Evolutionary conservation across 371 early-diverging fungal species (phyloP).

Genomic region (Funneliformis caledonium): DNA sequence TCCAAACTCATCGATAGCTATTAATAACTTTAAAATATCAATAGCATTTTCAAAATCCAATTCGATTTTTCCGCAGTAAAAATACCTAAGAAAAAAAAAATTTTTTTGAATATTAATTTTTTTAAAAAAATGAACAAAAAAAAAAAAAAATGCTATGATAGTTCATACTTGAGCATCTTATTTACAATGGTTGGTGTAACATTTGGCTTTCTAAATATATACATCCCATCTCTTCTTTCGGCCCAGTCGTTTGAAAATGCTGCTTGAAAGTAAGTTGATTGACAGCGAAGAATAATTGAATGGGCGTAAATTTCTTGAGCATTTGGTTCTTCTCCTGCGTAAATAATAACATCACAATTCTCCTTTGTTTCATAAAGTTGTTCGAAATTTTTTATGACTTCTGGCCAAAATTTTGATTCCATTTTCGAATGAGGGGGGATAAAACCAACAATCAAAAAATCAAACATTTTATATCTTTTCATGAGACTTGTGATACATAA

Average conservation of each 20-base stretch:
- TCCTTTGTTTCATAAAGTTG: not conserved
- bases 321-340: conserved; percentile 1
- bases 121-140: too few relatives aligned
- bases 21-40: not conserved
- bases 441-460: not conserved
- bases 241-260: conserved; percentile 9
- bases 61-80: not conserved
- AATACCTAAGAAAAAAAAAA: not conserved
- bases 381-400: not conserved
- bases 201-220: not conserved
- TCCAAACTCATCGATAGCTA: not conserved
- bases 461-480: too few relatives aligned
- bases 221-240: not conserved
- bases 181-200: not conserved
- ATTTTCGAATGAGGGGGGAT: not conserved
- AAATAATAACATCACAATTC: conserved; percentile 31
- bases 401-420: not conserved
- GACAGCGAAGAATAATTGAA: not conserved
- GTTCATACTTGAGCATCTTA: not conserved
- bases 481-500: too few relatives aligned
- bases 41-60: not conserved
- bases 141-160: too few relatives aligned
- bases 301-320: not conserved
- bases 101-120: too few relatives aligned
- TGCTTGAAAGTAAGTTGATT: not conserved